A percentile compares a stretch with the other conserved stretches of the same genome.
These are phyloP conservation scores for Leccinum obscurum DNA, from an alignment of 768 basidiomycete species.

Conservation along the genomic window DNA sequence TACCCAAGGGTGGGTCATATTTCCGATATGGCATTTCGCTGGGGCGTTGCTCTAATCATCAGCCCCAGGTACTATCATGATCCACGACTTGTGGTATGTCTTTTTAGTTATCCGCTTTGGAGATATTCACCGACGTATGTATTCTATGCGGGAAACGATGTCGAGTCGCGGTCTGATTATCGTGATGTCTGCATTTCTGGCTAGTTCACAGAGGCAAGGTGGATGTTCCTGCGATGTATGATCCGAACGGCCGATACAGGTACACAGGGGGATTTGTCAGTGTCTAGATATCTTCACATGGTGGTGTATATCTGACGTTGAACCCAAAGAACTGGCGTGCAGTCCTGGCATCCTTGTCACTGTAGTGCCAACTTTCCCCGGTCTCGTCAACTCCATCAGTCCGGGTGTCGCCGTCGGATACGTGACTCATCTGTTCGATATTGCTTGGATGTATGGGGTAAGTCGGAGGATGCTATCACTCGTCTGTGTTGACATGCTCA, in stretches of 20 bases:
- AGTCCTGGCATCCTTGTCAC: constrained; percentile 60
- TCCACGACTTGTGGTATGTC: constrained; percentile 24
- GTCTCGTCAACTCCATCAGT: constrained; percentile 76
- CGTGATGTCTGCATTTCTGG: constrained; percentile 59
- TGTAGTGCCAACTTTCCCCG: constrained; percentile 72
- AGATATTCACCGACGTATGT: constrained; percentile 44
- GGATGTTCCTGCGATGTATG: constrained; percentile 84
- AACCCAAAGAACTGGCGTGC: constrained; percentile 77
- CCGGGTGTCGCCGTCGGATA: constrained; percentile 62
- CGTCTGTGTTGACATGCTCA: background rate
- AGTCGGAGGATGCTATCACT: constrained; percentile 24
- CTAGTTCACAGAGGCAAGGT: constrained; percentile 68
- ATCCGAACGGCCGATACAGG: constrained; percentile 74
- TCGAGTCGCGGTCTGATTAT: background rate
- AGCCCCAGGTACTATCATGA: constrained; percentile 20
- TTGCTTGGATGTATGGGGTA: constrained; percentile 80
- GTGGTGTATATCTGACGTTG: constrained; percentile 1
- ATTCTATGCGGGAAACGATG: background rate
- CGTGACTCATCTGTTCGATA: constrained; percentile 57
- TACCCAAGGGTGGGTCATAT: constrained; percentile 45
- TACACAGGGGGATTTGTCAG: constrained; percentile 71
- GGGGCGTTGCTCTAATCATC: background rate
- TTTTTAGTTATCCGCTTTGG: background rate
- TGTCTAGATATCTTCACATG: background rate
- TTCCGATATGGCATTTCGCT: background rate